Evolutionary conservation across 2,329 filamentous ascomycete genomes (phyloP).

Genomic region (Grosmannia huntii): DNA sequence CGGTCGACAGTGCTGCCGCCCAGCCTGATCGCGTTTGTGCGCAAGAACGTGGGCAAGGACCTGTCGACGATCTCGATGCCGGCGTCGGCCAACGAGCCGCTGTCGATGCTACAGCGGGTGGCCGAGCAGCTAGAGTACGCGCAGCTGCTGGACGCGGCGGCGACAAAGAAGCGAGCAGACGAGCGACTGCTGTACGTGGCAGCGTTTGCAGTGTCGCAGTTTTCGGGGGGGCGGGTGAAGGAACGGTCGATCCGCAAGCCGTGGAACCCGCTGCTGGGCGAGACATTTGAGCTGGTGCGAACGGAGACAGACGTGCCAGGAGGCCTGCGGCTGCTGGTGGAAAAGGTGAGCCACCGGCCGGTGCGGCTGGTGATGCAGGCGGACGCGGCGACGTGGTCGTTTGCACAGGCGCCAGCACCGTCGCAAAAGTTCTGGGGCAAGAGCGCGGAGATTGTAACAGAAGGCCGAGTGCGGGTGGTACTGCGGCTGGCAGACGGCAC

Average conservation of each 20-base stretch:
- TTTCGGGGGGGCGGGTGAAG: conserved; percentile 70
- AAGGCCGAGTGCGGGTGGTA: conserved; percentile 69
- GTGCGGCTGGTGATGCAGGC: conserved; percentile 90
- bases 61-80: conserved; percentile 96
- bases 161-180: conserved; percentile 41
- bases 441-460: conserved; percentile 84
- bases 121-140: conserved; percentile 90
- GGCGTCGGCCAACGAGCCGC: conserved; percentile 88
- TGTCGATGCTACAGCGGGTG: conserved; percentile 74
- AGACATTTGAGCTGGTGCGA: conserved; percentile 86
- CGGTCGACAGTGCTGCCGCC: conserved; percentile 69
- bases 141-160: conserved; percentile 65
- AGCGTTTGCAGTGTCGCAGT: conserved; percentile 80
- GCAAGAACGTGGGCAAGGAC: conserved; percentile 97
- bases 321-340: conserved; percentile 82
- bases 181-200: conserved; percentile 76
- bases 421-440: conserved; percentile 99
- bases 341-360: conserved; percentile 89
- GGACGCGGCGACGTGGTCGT: conserved; percentile 73
- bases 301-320: conserved; percentile 64
- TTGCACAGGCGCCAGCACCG: conserved; percentile 76
- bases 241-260: conserved; percentile 91
- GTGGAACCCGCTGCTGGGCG: conserved; percentile 92
- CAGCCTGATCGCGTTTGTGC: conserved; percentile 82
- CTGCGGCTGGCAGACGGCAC: conserved; percentile 48